These are phyloP conservation scores for Paecilomyces dactylethromorphus DNA, from an alignment of 2,329 filamentous ascomycete species.

Conservation along the genomic window DNA sequence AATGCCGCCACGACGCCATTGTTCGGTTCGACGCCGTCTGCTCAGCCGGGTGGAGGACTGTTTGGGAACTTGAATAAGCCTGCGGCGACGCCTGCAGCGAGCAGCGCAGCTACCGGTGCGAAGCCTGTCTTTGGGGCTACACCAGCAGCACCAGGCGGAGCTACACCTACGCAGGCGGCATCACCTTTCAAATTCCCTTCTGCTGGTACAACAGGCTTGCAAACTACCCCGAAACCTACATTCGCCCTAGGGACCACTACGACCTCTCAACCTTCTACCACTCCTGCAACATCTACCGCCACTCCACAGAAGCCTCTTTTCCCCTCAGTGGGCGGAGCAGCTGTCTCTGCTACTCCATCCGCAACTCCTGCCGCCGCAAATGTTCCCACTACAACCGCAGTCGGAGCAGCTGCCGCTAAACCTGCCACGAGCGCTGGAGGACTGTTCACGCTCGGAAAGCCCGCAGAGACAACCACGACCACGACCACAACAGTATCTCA, in stretches of 20 bases:
- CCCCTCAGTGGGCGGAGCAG: slow-evolving; percentile 18
- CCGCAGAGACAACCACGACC: slow-evolving; percentile 16
- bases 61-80: slow-evolving; percentile 25
- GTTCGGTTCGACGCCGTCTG: slow-evolving; percentile 18
- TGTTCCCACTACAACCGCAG: slow-evolving; percentile 18
- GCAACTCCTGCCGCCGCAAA: slow-evolving; percentile 22
- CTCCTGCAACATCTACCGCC: slow-evolving; percentile 20
- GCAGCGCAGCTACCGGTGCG: slow-evolving; percentile 15
- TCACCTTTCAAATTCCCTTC: slow-evolving; percentile 23
- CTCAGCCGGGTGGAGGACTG: slow-evolving; percentile 14
- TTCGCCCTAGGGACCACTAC: slow-evolving; percentile 17
- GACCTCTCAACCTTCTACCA: slow-evolving; percentile 15
- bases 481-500: slow-evolving; percentile 20
- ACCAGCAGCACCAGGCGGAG: slow-evolving; percentile 9
- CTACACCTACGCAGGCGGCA: slow-evolving; percentile 15
- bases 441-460: slow-evolving; percentile 20
- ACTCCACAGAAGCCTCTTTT: slow-evolving; percentile 31
- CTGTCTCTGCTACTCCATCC: slow-evolving; percentile 23
- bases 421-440: slow-evolving; percentile 17
- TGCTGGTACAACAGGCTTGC: slow-evolving; percentile 14
- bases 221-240: slow-evolving; percentile 15
- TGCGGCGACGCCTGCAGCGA: slow-evolving; percentile 16
- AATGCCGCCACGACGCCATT: slow-evolving; percentile 20
- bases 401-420: slow-evolving; percentile 14
- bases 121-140: slow-evolving; percentile 23